phyloP scores from a whole-genome alignment of 768 basidiomycete species.

The Lentinula lateritia region DNA sequence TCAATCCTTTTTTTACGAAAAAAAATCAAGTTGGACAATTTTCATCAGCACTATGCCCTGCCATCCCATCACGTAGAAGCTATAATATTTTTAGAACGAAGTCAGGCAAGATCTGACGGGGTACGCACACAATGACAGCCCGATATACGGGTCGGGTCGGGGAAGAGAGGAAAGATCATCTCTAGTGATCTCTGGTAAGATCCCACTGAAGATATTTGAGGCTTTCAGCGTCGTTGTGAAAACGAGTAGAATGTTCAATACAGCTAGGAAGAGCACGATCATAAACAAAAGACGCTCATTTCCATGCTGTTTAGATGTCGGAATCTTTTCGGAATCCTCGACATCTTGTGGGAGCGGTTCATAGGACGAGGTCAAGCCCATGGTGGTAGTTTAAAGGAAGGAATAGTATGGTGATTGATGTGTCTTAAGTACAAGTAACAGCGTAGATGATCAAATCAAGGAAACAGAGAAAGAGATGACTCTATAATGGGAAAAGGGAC shows the following conservation, averaged over 20 bases:
- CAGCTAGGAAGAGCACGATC: neutral
- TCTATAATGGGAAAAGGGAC: too few species aligned
- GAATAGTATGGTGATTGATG: neutral
- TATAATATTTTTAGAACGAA: neutral
- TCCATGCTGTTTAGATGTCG: neutral
- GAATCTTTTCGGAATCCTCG: neutral
- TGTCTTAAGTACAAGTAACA: neutral
- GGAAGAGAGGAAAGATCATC: conserved; percentile 5
- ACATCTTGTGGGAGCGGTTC: neutral
- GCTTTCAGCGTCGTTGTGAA: neutral
- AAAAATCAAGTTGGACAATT: neutral
- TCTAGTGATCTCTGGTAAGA: neutral
- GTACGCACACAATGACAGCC: neutral
- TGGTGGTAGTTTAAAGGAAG: neutral
- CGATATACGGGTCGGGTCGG: conserved; percentile 10
- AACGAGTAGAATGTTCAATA: conserved; percentile 5
- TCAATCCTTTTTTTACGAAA: too few species aligned
- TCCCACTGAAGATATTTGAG: neutral
- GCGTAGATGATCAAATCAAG: neutral
- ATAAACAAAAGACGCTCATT: neutral
- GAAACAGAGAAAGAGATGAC: neutral
- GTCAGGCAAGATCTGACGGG: neutral
- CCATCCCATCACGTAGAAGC: neutral
- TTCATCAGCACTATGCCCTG: neutral
- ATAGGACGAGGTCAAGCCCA: neutral